These are phyloP conservation scores for Artemisia argyi DNA, from an alignment of 129 eudicot species.

Conservation along the genomic window DNA sequence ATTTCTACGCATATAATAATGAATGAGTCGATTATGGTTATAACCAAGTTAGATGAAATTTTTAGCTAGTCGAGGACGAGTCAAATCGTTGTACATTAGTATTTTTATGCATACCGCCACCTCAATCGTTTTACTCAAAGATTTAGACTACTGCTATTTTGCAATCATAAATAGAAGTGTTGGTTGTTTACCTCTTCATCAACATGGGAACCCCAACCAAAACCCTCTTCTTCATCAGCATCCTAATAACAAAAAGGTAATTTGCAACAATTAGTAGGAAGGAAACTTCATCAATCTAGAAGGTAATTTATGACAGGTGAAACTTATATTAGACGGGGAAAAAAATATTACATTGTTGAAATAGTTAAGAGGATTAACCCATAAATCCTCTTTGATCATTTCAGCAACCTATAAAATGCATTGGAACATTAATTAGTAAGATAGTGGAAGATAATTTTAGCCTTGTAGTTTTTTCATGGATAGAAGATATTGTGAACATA, in stretches of 20 bases:
- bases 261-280: slow-evolving; percentile 12
- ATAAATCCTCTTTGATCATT: slow-evolving; percentile 87
- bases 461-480: background rate
- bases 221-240: slow-evolving; percentile 76
- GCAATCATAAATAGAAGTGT: background rate
- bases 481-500: slow-evolving; percentile 19
- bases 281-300: background rate
- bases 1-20: background rate
- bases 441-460: background rate
- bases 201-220: slow-evolving; percentile 50
- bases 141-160: background rate
- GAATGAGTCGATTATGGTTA: background rate
- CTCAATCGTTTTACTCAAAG: no score
- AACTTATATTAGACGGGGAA: background rate
- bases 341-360: slow-evolving; percentile 61
- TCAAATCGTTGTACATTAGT: no score
- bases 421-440: background rate
- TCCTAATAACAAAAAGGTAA: slow-evolving; percentile 46
- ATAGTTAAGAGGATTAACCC: slow-evolving; percentile 89
- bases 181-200: slow-evolving; percentile 58
- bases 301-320: background rate
- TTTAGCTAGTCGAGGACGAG: no score
- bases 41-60: no score
- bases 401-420: slow-evolving; percentile 72
- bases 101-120: background rate